Conservation (phyloP, 352 stramenopile species). For the Phytophthora aleatoria region DNA sequence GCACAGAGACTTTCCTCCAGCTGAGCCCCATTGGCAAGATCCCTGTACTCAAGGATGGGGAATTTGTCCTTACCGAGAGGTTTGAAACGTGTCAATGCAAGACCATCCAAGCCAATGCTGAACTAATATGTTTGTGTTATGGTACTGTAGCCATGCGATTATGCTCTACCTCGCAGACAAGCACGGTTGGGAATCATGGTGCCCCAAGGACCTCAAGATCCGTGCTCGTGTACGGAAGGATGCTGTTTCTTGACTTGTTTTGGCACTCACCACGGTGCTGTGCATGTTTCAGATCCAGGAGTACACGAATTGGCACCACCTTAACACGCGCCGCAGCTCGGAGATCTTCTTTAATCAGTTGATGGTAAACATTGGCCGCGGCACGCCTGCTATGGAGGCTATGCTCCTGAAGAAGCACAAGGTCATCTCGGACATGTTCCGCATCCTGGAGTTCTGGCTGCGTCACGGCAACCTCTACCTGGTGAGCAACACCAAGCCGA, state of each 20-base stretch:
- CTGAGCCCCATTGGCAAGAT: constrained; percentile 73
- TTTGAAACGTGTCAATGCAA: constrained; percentile 10
- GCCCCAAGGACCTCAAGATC: constrained; percentile 61
- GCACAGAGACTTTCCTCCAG: constrained; percentile 52
- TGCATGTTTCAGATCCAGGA: constrained; percentile 59
- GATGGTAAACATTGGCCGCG: constrained; percentile 57
- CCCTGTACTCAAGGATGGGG: constrained; percentile 67
- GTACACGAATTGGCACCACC: constrained; percentile 84
- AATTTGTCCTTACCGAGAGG: constrained; percentile 75
- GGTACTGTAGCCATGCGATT: constrained; percentile 58
- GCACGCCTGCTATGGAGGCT: constrained; percentile 49
- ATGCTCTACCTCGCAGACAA: constrained; percentile 79
- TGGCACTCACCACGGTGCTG: not conserved
- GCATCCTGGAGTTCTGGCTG: constrained; percentile 76
- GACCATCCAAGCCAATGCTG: not conserved
- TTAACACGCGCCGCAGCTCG: constrained; percentile 63
- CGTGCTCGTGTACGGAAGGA: constrained; percentile 53
- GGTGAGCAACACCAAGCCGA: constrained; percentile 59
- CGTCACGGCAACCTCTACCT: constrained; percentile 63
- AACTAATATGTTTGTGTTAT: not conserved
- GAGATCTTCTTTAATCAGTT: constrained; percentile 73
- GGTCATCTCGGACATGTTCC: constrained; percentile 58
- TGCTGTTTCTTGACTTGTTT: not conserved
- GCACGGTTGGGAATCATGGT: constrained; percentile 67
- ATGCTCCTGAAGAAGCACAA: constrained; percentile 57